phyloP scores from a whole-genome alignment of 305 asterid species.

The Fraxinus xanthoxyloides region DNA sequence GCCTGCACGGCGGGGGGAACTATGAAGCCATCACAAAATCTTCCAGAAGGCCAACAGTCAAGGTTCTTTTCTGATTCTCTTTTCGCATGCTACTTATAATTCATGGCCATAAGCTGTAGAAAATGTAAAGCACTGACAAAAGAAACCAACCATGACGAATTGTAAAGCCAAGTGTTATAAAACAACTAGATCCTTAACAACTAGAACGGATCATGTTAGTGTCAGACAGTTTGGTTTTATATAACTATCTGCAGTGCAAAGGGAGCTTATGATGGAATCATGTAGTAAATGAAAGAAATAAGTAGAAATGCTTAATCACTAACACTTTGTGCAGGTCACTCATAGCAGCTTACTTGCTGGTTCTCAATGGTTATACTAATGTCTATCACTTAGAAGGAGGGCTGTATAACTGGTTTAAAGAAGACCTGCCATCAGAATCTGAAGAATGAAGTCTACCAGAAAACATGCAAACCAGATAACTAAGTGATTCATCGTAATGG shows the following conservation, averaged over 20 bases:
- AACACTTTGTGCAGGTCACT: slow-evolving; percentile 64
- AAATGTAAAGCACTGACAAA: neutral
- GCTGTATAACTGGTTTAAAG: slow-evolving; percentile 65
- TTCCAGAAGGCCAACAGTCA: slow-evolving; percentile 91
- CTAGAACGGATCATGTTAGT: neutral
- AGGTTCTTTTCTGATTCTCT: slow-evolving; percentile 41
- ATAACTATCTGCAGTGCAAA: neutral
- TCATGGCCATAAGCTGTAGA: neutral
- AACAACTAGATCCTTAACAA: neutral
- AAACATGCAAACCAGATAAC: neutral
- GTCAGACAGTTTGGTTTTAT: neutral
- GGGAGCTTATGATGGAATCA: neutral
- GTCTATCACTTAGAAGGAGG: slow-evolving; percentile 93
- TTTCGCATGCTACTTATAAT: neutral
- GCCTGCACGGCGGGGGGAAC: slow-evolving; percentile 97
- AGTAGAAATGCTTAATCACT: slow-evolving; percentile 15
- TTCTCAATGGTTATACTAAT: slow-evolving; percentile 77
- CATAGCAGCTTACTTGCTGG: slow-evolving; percentile 91
- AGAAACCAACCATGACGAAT: neutral
- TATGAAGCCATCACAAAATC: slow-evolving; percentile 75
- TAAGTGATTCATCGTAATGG: neutral
- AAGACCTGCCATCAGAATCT: slow-evolving; percentile 60
- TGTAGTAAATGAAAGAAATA: neutral
- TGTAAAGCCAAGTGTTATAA: neutral
- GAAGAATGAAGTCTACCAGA: slow-evolving; percentile 50